phyloP scores from a whole-genome alignment of 371 early-diverging fungal genomes.

The Zychaea mexicana region DNA sequence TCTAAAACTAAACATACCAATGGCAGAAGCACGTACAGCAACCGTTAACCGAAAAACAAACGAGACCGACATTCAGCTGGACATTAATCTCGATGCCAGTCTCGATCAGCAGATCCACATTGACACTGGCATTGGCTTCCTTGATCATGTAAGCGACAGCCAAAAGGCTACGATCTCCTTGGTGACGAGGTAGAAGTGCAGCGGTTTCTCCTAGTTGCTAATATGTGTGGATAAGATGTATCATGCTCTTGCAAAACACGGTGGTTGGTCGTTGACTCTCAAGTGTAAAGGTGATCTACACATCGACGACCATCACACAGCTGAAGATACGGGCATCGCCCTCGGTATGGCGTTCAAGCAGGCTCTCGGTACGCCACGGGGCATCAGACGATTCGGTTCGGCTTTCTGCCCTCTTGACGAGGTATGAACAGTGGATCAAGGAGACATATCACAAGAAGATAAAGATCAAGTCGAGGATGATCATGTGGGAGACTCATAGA shows the following conservation, averaged over 20 bases:
- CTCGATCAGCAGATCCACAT: slow-evolving; percentile 72
- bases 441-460: no score
- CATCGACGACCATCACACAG: slow-evolving; percentile 97
- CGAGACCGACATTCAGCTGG: slow-evolving; percentile 87
- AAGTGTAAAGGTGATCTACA: slow-evolving; percentile 90
- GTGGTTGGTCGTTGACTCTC: slow-evolving; percentile 83
- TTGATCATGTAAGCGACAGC: slow-evolving; percentile 93
- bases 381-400: slow-evolving; percentile 93
- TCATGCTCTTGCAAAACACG: slow-evolving; percentile 95
- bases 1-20: no score
- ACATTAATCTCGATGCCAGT: slow-evolving; percentile 62
- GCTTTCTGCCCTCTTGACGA: slow-evolving; percentile 97
- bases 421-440: no score
- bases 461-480: no score
- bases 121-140: slow-evolving; percentile 94
- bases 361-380: slow-evolving; percentile 88
- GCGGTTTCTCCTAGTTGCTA: no score
- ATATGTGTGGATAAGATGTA: no score
- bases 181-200: no score
- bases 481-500: no score
- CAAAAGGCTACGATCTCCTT: no score
- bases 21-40: slow-evolving; percentile 53
- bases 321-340: slow-evolving; percentile 94
- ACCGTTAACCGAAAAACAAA: slow-evolving; percentile 84
- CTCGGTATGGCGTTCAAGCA: slow-evolving; percentile 92